Percentiles rank a stretch among this genome's conserved stretches.
These are phyloP conservation scores for Metarhizium humberi DNA, from an alignment of 2,329 filamentous ascomycete genomes.

Conservation along the genomic window DNA sequence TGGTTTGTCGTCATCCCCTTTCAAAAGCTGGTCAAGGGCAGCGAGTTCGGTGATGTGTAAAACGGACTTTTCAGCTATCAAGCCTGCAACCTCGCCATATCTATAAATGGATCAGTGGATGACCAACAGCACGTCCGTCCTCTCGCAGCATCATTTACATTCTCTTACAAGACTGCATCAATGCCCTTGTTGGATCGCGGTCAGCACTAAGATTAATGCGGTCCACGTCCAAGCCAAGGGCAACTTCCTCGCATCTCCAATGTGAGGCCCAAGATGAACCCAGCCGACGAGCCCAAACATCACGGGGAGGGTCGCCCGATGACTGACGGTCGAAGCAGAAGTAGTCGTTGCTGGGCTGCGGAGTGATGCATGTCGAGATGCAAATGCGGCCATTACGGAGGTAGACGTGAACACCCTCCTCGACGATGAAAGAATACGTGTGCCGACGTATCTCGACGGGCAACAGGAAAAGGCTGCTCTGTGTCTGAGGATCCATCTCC, in stretches of 20 bases:
- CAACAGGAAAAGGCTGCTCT: constrained; percentile 1
- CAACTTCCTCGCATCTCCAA: constrained; percentile 8
- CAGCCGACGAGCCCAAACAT: constrained; percentile 7
- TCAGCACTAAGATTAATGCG: neutral
- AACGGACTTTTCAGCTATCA: neutral
- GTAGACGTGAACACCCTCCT: constrained; percentile 1
- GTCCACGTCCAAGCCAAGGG: neutral
- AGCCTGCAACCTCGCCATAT: constrained; percentile 1
- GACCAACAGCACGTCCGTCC: neutral
- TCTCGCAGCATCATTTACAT: neutral
- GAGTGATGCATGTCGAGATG: constrained; percentile 5
- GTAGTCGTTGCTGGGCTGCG: neutral
- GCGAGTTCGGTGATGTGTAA: constrained; percentile 2
- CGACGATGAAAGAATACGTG: constrained; percentile 3
- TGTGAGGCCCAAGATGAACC: constrained; percentile 5
- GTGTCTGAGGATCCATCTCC: neutral
- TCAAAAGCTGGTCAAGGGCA: constrained; percentile 2
- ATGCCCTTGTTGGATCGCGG: neutral
- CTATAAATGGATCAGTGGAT: neutral
- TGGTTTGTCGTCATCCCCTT: neutral
- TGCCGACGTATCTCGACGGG: constrained; percentile 3
- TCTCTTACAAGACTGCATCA: constrained; percentile 5
- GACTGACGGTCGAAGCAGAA: constrained; percentile 9
- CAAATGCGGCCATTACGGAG: neutral
- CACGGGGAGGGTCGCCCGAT: constrained; percentile 3